Percentiles rank a stretch among this genome's conserved stretches.
These are phyloP conservation scores for Phlebiopsis gigantea DNA, from an alignment of 768 basidiomycete genomes.

Conservation along the genomic window DNA sequence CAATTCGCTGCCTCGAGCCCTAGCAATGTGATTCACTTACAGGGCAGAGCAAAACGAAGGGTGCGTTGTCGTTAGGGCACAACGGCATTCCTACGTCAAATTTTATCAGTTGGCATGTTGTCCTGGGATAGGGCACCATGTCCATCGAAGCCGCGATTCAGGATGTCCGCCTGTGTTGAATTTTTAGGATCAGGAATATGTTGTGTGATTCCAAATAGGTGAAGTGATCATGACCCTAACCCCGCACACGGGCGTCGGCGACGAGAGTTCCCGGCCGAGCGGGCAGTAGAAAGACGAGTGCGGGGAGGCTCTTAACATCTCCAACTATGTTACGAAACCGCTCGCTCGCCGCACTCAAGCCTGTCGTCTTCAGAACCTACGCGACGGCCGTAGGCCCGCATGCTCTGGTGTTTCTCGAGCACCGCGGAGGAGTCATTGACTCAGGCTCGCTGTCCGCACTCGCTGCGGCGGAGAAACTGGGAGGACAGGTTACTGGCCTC, in stretches of 20 bases:
- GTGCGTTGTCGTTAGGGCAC: too few species aligned
- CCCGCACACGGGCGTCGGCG: neutral
- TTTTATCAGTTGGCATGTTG: too few species aligned
- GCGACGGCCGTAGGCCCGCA: conserved; percentile 59
- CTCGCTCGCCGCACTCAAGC: conserved; percentile 2
- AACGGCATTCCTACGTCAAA: too few species aligned
- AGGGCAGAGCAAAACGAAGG: too few species aligned
- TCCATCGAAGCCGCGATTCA: too few species aligned
- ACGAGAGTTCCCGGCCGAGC: neutral
- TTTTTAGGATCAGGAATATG: too few species aligned
- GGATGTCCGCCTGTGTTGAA: too few species aligned
- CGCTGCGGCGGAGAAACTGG: conserved; percentile 83
- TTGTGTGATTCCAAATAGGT: too few species aligned
- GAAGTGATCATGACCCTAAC: neutral
- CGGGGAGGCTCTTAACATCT: neutral
- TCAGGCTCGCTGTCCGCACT: conserved; percentile 85
- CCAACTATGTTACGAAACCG: conserved; percentile 16
- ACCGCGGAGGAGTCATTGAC: conserved; percentile 75
- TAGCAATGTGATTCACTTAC: too few species aligned
- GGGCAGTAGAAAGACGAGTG: neutral
- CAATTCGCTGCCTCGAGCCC: too few species aligned
- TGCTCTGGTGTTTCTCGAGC: conserved; percentile 87
- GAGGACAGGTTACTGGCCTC: conserved; percentile 80
- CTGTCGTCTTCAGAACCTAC: conserved; percentile 38
- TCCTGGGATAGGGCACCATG: too few species aligned